Base-by-base conservation (phyloP, 345 rosid species). In the Fremontodendron californicum region DNA sequence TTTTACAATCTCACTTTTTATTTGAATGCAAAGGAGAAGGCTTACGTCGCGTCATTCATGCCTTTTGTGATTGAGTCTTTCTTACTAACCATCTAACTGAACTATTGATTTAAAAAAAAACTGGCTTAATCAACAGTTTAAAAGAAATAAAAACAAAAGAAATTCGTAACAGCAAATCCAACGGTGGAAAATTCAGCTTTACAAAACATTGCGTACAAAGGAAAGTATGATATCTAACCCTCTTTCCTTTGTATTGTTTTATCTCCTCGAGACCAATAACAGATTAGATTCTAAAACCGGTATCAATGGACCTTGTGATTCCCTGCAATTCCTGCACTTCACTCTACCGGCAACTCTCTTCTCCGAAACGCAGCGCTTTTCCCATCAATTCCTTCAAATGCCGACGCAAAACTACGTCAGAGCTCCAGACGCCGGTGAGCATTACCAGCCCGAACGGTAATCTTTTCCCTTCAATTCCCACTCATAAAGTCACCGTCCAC, bases 401-500 rank as follows among this genome's bases (percentile, higher is more conserved):
- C 80, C 84, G 80, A 29, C 79, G 79, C 37, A 77, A 58, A 83
- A 75, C 83, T 43, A 71, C 75, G 29, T 81, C 89, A 71, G 91
- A 90, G 84, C 86, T 84, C 74, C 90, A 84, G 37, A 77, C 84
- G 25, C 78, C 93, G 55, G 85, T 77, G 33, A 90, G 81, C 60
- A 76, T 85, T 61, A 84, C 81, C 48, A 80, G 75, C 35, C 78
- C 66, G 25, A 3, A 78, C 69, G 81, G 81, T 66, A 65, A 70
- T 76, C 68, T 46, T 64, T 84, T 88, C 15, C 66, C 86, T 15
- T 25, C 86, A 42, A 77, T 88, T 83, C 92, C 91, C 6, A 81
- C 88, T 40, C 97, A 95, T 73, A 95, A 95, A 66, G 97, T 95
- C 80, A 90, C 89, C 3, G 97, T 95, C 61, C 92, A 85, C 80